Evolutionary conservation across 805 yeast genomes (phyloP).

Genomic region (Suhomyces vadensis): DNA sequence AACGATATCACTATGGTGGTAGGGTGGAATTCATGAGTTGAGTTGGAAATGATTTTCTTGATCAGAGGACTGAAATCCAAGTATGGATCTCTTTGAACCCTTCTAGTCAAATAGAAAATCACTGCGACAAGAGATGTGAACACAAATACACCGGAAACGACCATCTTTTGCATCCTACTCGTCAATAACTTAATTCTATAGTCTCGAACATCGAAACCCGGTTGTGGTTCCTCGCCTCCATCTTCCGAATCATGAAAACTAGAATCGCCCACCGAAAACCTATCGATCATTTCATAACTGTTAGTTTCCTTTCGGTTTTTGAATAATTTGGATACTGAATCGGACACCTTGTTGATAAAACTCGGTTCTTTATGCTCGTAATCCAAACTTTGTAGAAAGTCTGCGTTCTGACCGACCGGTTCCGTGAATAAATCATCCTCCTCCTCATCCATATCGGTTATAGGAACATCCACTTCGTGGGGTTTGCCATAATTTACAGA

Average conservation of each 20-base stretch:
- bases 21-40: constrained; percentile 70
- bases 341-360: not conserved
- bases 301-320: not conserved
- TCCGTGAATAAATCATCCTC: constrained; percentile 34
- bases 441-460: constrained; percentile 54
- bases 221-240: not conserved
- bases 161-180: not conserved
- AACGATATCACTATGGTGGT: constrained; percentile 78
- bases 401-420: constrained; percentile 7
- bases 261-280: not conserved
- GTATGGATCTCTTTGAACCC: not conserved
- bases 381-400: constrained; percentile 25
- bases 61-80: not conserved
- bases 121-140: not conserved
- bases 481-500: constrained; percentile 11
- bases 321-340: not conserved
- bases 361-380: constrained; percentile 18
- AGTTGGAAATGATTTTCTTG: constrained; percentile 48
- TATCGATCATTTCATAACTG: constrained; percentile 14
- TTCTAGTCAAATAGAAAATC: not conserved
- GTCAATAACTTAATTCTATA: constrained; percentile 25
- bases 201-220: constrained; percentile 21
- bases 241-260: constrained; percentile 5
- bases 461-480: constrained; percentile 53
- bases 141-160: constrained; percentile 10